Evolutionary conservation across 768 basidiomycete species (phyloP).

Genomic region (Tylopilus cervinicoccineus): DNA sequence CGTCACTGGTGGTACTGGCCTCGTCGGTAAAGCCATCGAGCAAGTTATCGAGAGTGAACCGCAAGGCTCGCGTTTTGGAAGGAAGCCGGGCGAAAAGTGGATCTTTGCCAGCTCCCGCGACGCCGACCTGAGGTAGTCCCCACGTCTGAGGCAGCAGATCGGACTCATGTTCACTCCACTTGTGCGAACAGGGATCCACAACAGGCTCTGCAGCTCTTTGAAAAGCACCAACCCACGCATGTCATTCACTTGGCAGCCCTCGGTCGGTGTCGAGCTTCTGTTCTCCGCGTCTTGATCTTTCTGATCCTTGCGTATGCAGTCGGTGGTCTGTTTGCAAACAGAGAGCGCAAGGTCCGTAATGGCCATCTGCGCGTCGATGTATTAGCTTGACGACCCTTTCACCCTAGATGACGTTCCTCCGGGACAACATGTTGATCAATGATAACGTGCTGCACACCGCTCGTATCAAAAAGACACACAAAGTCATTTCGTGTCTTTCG

Average conservation of each 20-base stretch:
- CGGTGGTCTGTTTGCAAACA: conserved; percentile 93
- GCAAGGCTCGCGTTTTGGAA: conserved; percentile 75
- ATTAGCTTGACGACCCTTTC: background rate
- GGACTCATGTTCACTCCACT: conserved; percentile 3
- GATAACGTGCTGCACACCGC: conserved; percentile 85
- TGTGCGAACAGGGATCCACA: conserved; percentile 52
- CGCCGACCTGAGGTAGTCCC: conserved; percentile 75
- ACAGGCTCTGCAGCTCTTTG: conserved; percentile 70
- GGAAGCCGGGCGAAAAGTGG: conserved; percentile 75
- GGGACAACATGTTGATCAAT: conserved; percentile 94
- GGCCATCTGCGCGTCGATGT: background rate
- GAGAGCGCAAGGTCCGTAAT: conserved; percentile 76
- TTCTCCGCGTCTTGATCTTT: background rate
- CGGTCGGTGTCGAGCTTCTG: conserved; percentile 60
- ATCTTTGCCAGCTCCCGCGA: conserved; percentile 77
- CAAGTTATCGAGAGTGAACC: conserved; percentile 77
- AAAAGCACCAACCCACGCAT: conserved; percentile 92
- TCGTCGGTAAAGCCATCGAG: conserved; percentile 83
- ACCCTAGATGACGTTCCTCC: conserved; percentile 78
- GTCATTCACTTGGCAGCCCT: conserved; percentile 96
- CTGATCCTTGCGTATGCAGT: conserved; percentile 43
- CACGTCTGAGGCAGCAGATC: background rate
- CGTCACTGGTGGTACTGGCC: conserved; percentile 82
- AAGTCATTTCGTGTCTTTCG: conserved; percentile 92
- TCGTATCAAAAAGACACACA: conserved; percentile 58